phyloP scores from a whole-genome alignment of 108 stramenopile genomes.

The Skeletonema tropicum region DNA sequence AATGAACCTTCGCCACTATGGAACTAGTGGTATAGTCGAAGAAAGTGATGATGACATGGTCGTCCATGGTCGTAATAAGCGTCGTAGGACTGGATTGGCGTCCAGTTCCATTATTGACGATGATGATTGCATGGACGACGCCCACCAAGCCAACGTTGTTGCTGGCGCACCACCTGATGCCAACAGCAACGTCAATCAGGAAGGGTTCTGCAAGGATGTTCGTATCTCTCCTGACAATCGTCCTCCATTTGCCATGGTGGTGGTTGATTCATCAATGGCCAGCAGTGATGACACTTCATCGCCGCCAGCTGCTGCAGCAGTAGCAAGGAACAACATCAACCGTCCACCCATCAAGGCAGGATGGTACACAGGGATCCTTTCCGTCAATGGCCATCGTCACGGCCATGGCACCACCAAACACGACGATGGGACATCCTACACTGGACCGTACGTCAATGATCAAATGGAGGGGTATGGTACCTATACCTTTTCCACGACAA shows the following conservation, averaged over 20 bases:
- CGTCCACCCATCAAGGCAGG: slow-evolving; percentile 25
- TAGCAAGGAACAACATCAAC: background rate
- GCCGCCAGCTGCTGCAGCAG: too few relatives aligned
- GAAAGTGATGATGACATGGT: background rate
- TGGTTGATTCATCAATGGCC: background rate
- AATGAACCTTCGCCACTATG: background rate
- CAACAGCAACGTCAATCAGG: background rate
- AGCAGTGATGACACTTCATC: background rate
- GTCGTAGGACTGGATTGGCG: background rate
- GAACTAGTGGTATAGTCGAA: background rate
- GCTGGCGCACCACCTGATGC: background rate
- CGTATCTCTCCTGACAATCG: slow-evolving; percentile 10
- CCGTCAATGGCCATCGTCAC: slow-evolving; percentile 22
- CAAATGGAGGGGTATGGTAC: slow-evolving; percentile 34
- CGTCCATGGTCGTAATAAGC: background rate
- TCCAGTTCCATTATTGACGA: background rate
- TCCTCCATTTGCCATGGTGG: slow-evolving; percentile 2
- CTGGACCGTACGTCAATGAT: slow-evolving; percentile 33
- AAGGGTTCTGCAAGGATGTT: background rate
- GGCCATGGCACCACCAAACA: slow-evolving; percentile 32
- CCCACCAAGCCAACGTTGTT: background rate
- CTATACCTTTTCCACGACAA: slow-evolving; percentile 17
- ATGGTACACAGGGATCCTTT: slow-evolving; percentile 35
- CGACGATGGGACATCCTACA: slow-evolving; percentile 49
- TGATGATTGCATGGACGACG: background rate